Evolutionary conservation across 257 asterid genomes (phyloP), one percentile per base, ranked within the genome.

Genomic region (Salvia hispanica): DNA sequence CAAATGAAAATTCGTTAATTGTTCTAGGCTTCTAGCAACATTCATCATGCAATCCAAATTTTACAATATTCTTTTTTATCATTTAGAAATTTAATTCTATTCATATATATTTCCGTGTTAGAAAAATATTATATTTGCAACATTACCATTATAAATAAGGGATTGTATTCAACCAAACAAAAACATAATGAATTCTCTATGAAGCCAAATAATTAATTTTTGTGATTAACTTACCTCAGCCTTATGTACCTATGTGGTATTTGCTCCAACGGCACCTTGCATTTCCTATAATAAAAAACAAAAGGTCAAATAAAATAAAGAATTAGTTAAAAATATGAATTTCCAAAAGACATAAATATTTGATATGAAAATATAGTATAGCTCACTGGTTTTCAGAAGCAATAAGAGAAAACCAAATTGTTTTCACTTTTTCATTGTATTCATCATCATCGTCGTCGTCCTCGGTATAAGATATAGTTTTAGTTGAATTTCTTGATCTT

Each of bases 361-460:
- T 39, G 43, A 39, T 6, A 39, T 39, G 9, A 13, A 52, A 52
- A 37, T 5, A 8, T 16, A 11, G 40, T 11, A 25, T 12, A 6
- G 34, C 74, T 59, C 62, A 60, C 74, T 60, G 68, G 39, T 59
- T 48, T 3, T 60, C 6, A 36, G 74, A 70, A 36, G 62, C 74
- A 60, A 70, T 61, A 7, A 70, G 58, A 60, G 45, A 25, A 61
- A 70, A 70, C 74, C 74, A 70, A 50, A 34, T 59, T 16, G 62
- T 14, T 7, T 12, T 31, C 9, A 15, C 9, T 12, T 36, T 46
- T 45, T 34, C 45, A 36, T 31, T 45, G 65, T 6, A 14, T 39
- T 25, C 36, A 5, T 1, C 13, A 33, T 25, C n/a, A 25, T 25
- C 31, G n/a, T 46, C 31, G 48, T 25, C n/a, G 2, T 25, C 31